A percentile compares a stretch with the other conserved stretches of the same genome.
Conservation (phyloP, 73 alveolate species). For the Paramecium caudatum region DNA sequence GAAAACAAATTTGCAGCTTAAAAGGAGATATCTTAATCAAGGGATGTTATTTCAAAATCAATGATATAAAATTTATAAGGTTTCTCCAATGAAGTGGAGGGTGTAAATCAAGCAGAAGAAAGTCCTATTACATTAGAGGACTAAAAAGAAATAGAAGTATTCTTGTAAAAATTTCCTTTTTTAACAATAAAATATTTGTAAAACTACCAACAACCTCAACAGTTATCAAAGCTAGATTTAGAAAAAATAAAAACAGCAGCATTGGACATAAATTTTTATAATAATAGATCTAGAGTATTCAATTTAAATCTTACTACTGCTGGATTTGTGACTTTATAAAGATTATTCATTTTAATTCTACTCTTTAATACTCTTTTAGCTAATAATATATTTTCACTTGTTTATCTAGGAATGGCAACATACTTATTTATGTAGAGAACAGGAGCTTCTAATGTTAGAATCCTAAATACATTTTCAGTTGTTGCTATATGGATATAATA, state of each 20-base stretch:
- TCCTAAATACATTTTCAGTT: slow-evolving; percentile 47
- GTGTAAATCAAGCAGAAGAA: too few species aligned
- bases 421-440: background rate
- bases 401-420: slow-evolving; percentile 16
- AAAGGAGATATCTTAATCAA: slow-evolving; percentile 7
- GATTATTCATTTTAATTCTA: slow-evolving; percentile 20
- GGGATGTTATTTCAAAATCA: background rate
- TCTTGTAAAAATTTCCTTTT: background rate
- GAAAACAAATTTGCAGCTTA: background rate
- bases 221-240: background rate
- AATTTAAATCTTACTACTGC: slow-evolving; percentile 1
- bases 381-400: slow-evolving; percentile 60
- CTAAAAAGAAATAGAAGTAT: slow-evolving; percentile 11
- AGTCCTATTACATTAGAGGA: background rate
- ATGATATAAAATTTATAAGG: background rate
- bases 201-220: background rate
- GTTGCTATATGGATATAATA: slow-evolving; percentile 65
- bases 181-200: background rate
- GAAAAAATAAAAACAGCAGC: slow-evolving; percentile 13
- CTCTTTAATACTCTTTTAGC: slow-evolving; percentile 8
- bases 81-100: slow-evolving; percentile 9
- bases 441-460: slow-evolving; percentile 4
- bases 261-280: background rate
- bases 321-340: slow-evolving; percentile 17
- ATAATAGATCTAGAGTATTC: slow-evolving; percentile 8